These are phyloP conservation scores for Alternaria sp. DNA, from an alignment of 2,329 filamentous ascomycete genomes.

Conservation along the genomic window DNA sequence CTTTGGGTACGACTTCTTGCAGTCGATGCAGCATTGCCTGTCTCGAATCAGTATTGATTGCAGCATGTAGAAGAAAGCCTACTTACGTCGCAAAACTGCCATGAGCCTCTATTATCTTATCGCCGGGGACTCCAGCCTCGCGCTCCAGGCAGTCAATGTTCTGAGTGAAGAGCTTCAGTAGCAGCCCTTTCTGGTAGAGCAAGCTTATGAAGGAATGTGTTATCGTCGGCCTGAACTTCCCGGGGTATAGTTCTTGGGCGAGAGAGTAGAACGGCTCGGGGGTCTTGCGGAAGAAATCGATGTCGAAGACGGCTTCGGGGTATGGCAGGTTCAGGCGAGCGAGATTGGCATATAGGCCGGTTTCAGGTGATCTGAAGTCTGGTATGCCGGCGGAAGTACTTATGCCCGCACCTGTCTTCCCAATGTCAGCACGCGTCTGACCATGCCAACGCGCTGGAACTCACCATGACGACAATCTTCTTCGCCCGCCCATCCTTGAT, in stretches of 20 bases:
- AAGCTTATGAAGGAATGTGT: conserved; percentile 88
- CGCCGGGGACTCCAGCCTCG: conserved; percentile 78
- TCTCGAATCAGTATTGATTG: background rate
- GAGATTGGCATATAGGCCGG: conserved; percentile 92
- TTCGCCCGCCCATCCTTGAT: conserved; percentile 73
- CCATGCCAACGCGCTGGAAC: conserved; percentile 9
- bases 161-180: conserved; percentile 91
- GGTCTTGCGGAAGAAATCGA: conserved; percentile 82
- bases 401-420: conserved; percentile 81
- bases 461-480: conserved; percentile 80
- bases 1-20: conserved; percentile 73
- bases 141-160: conserved; percentile 97
- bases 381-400: conserved; percentile 78
- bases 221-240: conserved; percentile 85
- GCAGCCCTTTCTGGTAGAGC: conserved; percentile 76
- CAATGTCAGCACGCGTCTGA: conserved; percentile 3
- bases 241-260: conserved; percentile 90
- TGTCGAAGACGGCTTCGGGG: conserved; percentile 93
- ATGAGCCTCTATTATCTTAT: conserved; percentile 90
- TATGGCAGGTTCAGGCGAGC: conserved; percentile 83
- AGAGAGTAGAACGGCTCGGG: conserved; percentile 91
- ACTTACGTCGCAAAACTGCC: conserved; percentile 78
- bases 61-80: too few species aligned
- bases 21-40: conserved; percentile 88
- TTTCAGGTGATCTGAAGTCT: conserved; percentile 92